Evolutionary conservation across 1,139 yeast species (phyloP), one percentile per base, ranked within the genome.

Genomic region (Kazachstania sp.): DNA sequence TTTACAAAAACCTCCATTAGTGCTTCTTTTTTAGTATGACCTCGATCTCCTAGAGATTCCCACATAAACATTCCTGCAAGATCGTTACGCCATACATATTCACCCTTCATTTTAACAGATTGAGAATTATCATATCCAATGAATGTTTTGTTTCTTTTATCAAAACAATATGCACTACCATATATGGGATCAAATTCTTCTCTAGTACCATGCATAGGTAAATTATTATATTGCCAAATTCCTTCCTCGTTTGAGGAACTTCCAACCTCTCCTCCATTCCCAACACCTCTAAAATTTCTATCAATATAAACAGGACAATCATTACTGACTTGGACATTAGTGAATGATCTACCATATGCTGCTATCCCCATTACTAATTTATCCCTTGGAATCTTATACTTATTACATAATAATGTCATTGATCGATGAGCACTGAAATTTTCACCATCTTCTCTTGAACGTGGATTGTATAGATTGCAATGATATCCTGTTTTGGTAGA

Each of bases 41-140:
- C 59, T 2, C 59, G 52, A 58, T 87, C 95, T 0, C 95, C 95
- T 47, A 82, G 73, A 0, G 95, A 83, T 58, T 88, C 96, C 97
- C 97, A 92, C 83, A 87, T 88, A 80, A 92, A 81, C 0, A 86
- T 95, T 1, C 97, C 97, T 0, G 83, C 95, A 9, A 87, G 68
- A 0, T 68, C 58, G 6, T 70, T 67, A 41, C 66, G 58, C 28
- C 54, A 56, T 8, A 82, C 78, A 56, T 78, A 88, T 30, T 68
- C 59, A 0, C 88, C 90, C 61, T 92, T 92, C 28, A 62, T 59
- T 11, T 65, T 59, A 1, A 77, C 77, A 1, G 83, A 73, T 11
- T 71, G 70, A 0, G 69, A 69, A 53, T 78, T 83, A 61, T 92
- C 98, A 63, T 83, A 90, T 1, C 77, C 72, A 3, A 83, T 72